phyloP scores from a whole-genome alignment of 768 basidiomycete species.

The Tulasnella sp. region DNA sequence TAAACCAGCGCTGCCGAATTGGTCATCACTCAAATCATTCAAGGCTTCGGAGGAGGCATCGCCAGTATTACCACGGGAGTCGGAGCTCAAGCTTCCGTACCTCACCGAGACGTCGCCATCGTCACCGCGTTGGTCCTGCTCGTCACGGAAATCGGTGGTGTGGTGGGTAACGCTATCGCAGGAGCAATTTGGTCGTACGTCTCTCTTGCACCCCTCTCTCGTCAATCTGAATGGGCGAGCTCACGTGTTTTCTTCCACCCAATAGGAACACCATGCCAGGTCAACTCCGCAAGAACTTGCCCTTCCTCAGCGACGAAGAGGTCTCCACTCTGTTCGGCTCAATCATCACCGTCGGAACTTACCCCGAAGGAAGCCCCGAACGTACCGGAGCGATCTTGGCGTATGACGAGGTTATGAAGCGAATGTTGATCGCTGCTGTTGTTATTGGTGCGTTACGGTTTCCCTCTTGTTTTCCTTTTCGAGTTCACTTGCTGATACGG shows the following conservation, averaged over 20 bases:
- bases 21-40: conserved; percentile 60
- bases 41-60: conserved; percentile 68
- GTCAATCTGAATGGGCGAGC: not conserved
- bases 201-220: not conserved
- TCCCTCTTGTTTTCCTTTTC: conserved; percentile 36
- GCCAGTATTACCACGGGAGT: conserved; percentile 51
- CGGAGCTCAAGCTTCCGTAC: conserved; percentile 56
- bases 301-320: conserved; percentile 39
- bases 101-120: conserved; percentile 57
- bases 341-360: conserved; percentile 44
- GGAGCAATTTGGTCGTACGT: conserved; percentile 21
- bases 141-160: conserved; percentile 59
- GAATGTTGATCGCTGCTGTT: not conserved
- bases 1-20: conserved; percentile 33
- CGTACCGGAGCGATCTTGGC: conserved; percentile 58
- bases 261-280: conserved; percentile 55
- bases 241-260: not conserved
- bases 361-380: conserved; percentile 42
- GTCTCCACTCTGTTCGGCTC: conserved; percentile 47
- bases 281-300: conserved; percentile 49
- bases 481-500: conserved; percentile 42
- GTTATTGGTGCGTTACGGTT: not conserved
- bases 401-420: not conserved
- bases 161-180: conserved; percentile 57
- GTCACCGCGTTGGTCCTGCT: conserved; percentile 61